Percentiles rank a stretch among this genome's conserved stretches.
Conservation (phyloP, 1,284 basidiomycete genomes). For the Entoloma clypeatum region DNA sequence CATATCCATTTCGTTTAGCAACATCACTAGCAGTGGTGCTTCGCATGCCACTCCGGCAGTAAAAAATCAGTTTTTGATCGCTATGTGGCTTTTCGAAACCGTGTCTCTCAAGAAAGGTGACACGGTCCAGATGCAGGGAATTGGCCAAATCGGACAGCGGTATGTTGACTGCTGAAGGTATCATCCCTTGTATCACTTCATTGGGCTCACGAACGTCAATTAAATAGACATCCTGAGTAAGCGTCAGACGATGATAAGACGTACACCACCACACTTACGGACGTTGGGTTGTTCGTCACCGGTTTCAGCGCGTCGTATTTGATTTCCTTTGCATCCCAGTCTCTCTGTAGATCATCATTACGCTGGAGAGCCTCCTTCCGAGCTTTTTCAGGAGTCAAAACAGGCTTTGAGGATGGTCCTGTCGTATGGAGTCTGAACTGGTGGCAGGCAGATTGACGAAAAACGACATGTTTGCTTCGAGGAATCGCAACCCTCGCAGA, state of each 20-base stretch:
- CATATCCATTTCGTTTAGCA: constrained; percentile 81
- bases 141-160: constrained; percentile 79
- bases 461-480: constrained; percentile 6
- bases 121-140: constrained; percentile 61
- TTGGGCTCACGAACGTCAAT: constrained; percentile 94
- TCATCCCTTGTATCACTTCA: constrained; percentile 91
- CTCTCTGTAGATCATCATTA: constrained; percentile 50
- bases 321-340: constrained; percentile 70
- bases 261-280: constrained; percentile 52
- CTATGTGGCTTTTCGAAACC: constrained; percentile 82
- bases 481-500: constrained; percentile 17
- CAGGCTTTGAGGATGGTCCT: constrained; percentile 20
- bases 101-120: constrained; percentile 64
- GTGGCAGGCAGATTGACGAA: constrained; percentile 4
- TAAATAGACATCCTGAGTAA: constrained; percentile 67
- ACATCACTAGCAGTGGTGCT: constrained; percentile 82
- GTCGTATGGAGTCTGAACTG: constrained; percentile 30
- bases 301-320: constrained; percentile 85
- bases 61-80: constrained; percentile 85
- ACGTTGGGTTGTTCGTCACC: constrained; percentile 74
- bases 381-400: constrained; percentile 28
- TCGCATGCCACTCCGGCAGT: constrained; percentile 90
- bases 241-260: constrained; percentile 4
- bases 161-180: constrained; percentile 93
- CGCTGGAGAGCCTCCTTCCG: constrained; percentile 39